Evolutionary conservation across 1,284 basidiomycete species (phyloP).

Genomic region (Afroboletus lepidellus): DNA sequence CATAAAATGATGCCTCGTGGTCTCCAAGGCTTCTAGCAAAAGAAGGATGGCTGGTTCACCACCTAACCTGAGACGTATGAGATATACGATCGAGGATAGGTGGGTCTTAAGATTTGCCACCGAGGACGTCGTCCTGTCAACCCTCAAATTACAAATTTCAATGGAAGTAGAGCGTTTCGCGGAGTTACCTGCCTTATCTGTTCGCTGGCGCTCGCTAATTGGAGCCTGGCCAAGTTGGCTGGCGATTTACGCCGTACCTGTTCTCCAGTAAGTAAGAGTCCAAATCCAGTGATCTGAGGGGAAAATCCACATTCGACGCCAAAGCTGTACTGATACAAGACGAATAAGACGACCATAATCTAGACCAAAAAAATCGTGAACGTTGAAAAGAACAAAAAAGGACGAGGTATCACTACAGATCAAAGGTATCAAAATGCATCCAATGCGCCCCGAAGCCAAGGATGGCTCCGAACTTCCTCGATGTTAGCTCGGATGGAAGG

Average conservation of each 20-base stretch:
- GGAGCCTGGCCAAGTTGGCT: no score
- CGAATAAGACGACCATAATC: slow-evolving; percentile 13
- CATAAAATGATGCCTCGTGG: neutral
- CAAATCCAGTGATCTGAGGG: neutral
- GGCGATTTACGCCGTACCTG: no score
- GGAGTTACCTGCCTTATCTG: neutral
- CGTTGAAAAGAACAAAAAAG: neutral
- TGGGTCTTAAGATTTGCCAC: neutral
- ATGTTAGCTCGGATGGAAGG: slow-evolving; percentile 68
- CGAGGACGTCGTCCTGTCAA: neutral
- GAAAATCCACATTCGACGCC: slow-evolving; percentile 1
- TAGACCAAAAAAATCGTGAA: slow-evolving; percentile 10
- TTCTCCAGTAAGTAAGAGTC: neutral
- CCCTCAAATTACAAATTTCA: neutral
- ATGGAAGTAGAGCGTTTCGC: slow-evolving; percentile 1
- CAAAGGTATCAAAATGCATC: slow-evolving; percentile 19
- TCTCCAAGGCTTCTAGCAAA: neutral
- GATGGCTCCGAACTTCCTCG: slow-evolving; percentile 67
- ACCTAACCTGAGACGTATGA: neutral
- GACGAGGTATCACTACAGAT: neutral
- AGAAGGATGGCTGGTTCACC: neutral
- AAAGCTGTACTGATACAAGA: slow-evolving; percentile 15
- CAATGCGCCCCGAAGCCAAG: slow-evolving; percentile 55
- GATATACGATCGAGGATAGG: neutral
- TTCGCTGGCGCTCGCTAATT: neutral